Evolutionary conservation across 768 basidiomycete genomes (phyloP), one percentile per base, ranked within the genome.

Genomic region (Leccinum sublutescens): DNA sequence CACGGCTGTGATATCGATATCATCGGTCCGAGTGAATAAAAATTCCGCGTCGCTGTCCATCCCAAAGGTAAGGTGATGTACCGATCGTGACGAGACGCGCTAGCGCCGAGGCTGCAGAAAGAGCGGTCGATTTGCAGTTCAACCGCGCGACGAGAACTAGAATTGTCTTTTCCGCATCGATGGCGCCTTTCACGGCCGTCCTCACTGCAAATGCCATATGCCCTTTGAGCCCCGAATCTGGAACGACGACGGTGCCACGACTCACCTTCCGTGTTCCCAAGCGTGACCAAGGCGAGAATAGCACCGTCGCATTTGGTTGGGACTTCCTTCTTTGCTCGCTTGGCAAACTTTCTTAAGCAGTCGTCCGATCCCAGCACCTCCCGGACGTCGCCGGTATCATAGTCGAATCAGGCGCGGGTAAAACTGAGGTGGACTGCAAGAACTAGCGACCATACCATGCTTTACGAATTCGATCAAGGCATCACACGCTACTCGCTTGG

Each of bases 91-190:
- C 45, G 6, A 71, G 64, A 17, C 6, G 55, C 10, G 61, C 63
- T 12, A 71, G 53, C 10, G 61, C 62, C 1, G 31, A 62, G 11
- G 63, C 66, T 15, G 70, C 68, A 31, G 54, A 49, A 34, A 72
- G 57, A 0, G 66, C 63, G 19, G 60, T 60, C 11, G 63, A 56
- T 43, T 65, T 66, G 8, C 60, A 23, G 25, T 52, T 52, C 5
- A 71, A 58, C 12, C 59, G 62, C 34, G 57, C 25, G 12, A 72
- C 53, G 27, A 72, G 64, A 8, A 58, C 50, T 4, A 36, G 38
- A 3, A 72, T 52, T 12, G 64, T 68, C 34, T 60, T 52, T 19
- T 52, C 55, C 17, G 47, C 40, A n/a, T 45, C n/a, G 52, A 72
- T 68, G 23, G 66, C 62, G 0, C 55, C 47, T 19, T 5, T 60